phyloP scores from a whole-genome alignment of 306 rosid genomes.

The Prunus fruticosa region DNA sequence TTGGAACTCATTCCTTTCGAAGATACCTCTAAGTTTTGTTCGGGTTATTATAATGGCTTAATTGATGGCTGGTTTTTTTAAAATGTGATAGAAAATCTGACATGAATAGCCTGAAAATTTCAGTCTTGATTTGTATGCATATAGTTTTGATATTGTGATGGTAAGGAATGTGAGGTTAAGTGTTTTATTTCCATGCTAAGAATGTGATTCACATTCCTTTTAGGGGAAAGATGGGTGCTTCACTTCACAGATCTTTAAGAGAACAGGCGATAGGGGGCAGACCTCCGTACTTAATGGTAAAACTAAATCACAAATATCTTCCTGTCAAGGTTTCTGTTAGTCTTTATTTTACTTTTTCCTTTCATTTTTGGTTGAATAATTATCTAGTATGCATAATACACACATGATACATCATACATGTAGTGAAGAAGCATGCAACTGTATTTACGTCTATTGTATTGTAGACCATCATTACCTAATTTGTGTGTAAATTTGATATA shows the following conservation, averaged over 20 bases:
- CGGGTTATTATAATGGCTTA: background rate
- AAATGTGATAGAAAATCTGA: background rate
- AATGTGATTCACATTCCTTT: background rate
- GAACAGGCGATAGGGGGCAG: conserved; percentile 48
- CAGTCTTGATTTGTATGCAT: background rate
- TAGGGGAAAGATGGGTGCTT: conserved; percentile 75
- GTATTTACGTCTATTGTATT: background rate
- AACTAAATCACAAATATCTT: background rate
- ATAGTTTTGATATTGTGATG: background rate
- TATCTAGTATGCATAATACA: background rate
- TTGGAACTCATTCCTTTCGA: background rate
- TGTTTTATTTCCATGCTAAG: background rate
- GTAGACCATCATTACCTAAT: too few species aligned
- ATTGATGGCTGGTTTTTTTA: background rate
- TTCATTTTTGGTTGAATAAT: background rate
- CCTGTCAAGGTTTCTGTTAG: background rate
- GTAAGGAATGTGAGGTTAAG: background rate
- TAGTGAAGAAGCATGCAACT: background rate
- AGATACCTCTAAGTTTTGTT: background rate
- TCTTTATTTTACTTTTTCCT: too few species aligned
- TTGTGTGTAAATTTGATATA: too few species aligned
- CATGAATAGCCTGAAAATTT: background rate
- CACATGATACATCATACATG: background rate
- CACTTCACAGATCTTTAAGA: conserved; percentile 41
- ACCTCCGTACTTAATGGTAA: conserved; percentile 59